Conservation (phyloP, 768 basidiomycete genomes). For the Suillus alpinus region DNA sequence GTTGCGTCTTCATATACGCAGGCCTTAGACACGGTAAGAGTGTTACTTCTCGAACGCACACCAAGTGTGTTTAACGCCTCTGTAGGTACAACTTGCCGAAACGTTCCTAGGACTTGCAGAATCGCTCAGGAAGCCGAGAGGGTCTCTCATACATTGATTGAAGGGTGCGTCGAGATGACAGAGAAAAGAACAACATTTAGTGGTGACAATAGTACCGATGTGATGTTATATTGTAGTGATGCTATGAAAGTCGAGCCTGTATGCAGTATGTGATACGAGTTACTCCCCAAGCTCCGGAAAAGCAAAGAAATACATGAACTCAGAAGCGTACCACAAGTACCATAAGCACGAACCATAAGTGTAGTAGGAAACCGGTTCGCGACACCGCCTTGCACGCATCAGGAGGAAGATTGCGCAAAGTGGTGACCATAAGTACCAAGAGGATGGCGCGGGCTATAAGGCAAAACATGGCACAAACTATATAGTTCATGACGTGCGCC, state of each 20-base stretch:
- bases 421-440: neutral
- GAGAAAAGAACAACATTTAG: neutral
- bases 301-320: neutral
- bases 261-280: neutral
- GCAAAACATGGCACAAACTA: neutral
- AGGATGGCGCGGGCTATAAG: neutral
- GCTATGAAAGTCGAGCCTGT: neutral
- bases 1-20: slow-evolving; percentile 46
- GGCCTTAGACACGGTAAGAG: slow-evolving; percentile 50
- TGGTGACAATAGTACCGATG: neutral
- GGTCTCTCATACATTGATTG: slow-evolving; percentile 38
- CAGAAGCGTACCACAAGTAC: neutral
- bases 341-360: neutral
- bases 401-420: neutral
- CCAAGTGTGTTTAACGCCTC: neutral
- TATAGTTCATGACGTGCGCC: too few relatives aligned
- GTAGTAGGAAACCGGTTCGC: neutral
- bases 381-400: neutral
- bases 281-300: neutral
- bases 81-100: slow-evolving; percentile 51
- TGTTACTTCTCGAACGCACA: neutral
- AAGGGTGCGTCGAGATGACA: too few relatives aligned
- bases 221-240: neutral
- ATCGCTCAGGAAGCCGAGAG: slow-evolving; percentile 55
- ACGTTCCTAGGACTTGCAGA: slow-evolving; percentile 59